Base-by-base conservation (phyloP, 164 flowering plant species). In the Pachysandra terminalis region DNA sequence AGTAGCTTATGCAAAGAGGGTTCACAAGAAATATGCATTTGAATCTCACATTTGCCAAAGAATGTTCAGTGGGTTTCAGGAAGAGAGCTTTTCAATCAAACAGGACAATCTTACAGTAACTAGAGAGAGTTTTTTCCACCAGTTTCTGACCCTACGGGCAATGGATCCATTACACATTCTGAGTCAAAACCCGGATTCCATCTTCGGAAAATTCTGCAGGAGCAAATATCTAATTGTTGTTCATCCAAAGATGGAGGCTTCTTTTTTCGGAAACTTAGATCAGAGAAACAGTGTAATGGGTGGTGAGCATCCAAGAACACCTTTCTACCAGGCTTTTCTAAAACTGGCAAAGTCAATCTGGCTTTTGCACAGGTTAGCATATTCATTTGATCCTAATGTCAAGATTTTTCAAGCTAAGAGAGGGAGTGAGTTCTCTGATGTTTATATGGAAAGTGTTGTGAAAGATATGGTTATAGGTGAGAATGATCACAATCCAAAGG, bases 11-110 rank as follows among this genome's bases (percentile, higher is more conserved):
- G 86, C 89, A 48, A 88, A 83, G 69, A 76, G 93, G 68, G 85
- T 89, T 35, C 93, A 88, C 83, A 88, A 86, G 76, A 88, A 88
- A 65, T 88, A 83, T 71, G 93, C 93, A 53, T 88, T 88, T 69
- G 93, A 88, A 74, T 81, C 88, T 27, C 78, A 84, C 56, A 83
- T 86, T 68, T 84, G 87, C 81, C 87, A 80, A 65, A 83, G 82
- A 72, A 88, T 88, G 86, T 86, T 88, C 68, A 63, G 69, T 61
- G 90, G 86, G 15, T 86, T 88, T 73, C 87, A 86, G 78, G 78
- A 82, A 32, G 90, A 86, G 62, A 73, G 27, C 68, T 87, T 79
- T 73, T 71, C 81, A 2, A 64, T 83, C 35, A 73, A 82, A 61
- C 48, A 69, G 9, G 92, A 82, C 2, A 65, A 69, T 68, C 24